Evolutionary conservation across 2,329 filamentous ascomycete genomes (phyloP).

Genomic region (Nemania bipapillata): DNA sequence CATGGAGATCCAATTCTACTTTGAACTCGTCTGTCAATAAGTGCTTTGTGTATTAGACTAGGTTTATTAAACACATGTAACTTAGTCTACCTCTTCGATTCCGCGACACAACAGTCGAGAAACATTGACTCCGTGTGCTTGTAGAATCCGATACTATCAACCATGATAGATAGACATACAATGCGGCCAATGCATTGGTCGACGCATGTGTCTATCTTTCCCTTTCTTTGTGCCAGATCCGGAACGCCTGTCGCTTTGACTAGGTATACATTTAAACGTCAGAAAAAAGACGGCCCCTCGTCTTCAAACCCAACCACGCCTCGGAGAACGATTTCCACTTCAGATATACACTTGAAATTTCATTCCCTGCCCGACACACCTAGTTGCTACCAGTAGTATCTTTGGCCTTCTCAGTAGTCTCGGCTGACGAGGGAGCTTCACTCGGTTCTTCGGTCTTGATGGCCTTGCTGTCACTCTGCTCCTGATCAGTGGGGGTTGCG

Average conservation of each 20-base stretch:
- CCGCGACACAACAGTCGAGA: not conserved
- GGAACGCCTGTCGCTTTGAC: constrained; percentile 41
- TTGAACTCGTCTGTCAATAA: too few relatives aligned
- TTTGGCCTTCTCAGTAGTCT: constrained; percentile 32
- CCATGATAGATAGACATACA: constrained; percentile 9
- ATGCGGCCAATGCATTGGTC: constrained; percentile 11
- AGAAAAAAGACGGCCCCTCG: constrained; percentile 28
- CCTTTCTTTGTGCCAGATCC: constrained; percentile 34
- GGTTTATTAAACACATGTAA: not conserved
- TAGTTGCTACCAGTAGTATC: constrained; percentile 34
- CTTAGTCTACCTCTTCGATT: not conserved
- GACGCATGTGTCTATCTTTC: constrained; percentile 18
- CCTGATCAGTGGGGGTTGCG: constrained; percentile 53
- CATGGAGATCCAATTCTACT: too few relatives aligned
- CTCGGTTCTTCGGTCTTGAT: constrained; percentile 37
- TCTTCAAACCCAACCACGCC: constrained; percentile 31
- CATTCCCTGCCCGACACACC: constrained; percentile 8
- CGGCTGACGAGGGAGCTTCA: constrained; percentile 25
- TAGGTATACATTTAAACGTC: constrained; percentile 36
- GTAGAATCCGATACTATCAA: not conserved
- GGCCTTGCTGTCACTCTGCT: constrained; percentile 53
- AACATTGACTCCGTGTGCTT: not conserved
- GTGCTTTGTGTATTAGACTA: too few relatives aligned
- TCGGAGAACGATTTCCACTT: not conserved
- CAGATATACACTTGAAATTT: not conserved